Conservation (phyloP, 805 yeast genomes). For the Starmerella asiatica region DNA sequence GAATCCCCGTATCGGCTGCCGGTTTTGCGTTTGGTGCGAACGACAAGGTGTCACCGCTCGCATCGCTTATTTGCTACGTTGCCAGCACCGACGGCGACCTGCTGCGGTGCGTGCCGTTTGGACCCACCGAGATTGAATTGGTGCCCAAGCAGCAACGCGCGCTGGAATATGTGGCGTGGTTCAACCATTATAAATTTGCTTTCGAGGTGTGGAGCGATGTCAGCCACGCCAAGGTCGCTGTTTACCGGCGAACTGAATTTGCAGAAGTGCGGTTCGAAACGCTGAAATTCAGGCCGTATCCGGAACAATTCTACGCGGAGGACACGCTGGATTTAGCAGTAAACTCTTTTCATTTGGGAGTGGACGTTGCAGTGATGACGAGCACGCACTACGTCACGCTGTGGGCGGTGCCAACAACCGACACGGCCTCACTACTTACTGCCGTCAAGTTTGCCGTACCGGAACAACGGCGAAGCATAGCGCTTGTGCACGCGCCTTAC, state of each 20-base stretch:
- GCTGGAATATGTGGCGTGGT: conserved; percentile 22
- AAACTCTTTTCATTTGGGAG: conserved; percentile 4
- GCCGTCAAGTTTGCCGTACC: too few species aligned
- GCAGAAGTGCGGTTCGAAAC: neutral
- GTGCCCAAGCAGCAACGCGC: conserved; percentile 8
- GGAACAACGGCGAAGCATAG: too few species aligned
- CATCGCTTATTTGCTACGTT: conserved; percentile 41
- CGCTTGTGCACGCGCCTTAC: neutral
- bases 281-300: conserved; percentile 40
- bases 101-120: conserved; percentile 49
- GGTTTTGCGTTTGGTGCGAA: conserved; percentile 34
- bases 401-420: conserved; percentile 3
- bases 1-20: conserved; percentile 21
- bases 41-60: conserved; percentile 27
- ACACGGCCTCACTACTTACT: too few species aligned
- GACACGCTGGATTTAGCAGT: conserved; percentile 30
- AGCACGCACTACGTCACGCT: conserved; percentile 8
- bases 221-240: neutral
- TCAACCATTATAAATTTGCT: conserved; percentile 10
- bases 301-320: conserved; percentile 38
- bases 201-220: conserved; percentile 7
- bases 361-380: conserved; percentile 14
- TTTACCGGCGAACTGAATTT: neutral
- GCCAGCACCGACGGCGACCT: conserved; percentile 45
- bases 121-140: conserved; percentile 37